Evolutionary conservation across 805 yeast genomes (phyloP).

Genomic region (Starmerella sirachaensis): DNA sequence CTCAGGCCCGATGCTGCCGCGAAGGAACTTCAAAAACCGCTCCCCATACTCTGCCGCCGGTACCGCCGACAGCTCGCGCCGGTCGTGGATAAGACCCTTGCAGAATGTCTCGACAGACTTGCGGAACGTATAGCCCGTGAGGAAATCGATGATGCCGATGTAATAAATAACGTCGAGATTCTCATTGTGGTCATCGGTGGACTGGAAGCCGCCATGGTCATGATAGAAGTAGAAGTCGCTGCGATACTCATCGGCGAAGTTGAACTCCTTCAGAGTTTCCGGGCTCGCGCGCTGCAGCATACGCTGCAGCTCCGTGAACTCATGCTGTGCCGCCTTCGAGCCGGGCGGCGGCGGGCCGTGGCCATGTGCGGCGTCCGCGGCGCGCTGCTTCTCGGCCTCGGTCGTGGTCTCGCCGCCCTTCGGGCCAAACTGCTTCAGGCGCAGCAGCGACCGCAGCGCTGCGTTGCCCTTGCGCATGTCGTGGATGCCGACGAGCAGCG

Average conservation of each 20-base stretch:
- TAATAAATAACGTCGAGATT: conserved; percentile 66
- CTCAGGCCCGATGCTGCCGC: conserved; percentile 21
- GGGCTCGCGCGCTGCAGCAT: conserved; percentile 28
- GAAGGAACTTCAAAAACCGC: conserved; percentile 63
- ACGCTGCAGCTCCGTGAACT: conserved; percentile 28
- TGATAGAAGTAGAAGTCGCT: conserved; percentile 49
- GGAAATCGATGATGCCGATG: conserved; percentile 86
- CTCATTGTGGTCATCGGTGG: conserved; percentile 51
- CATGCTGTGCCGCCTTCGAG: conserved; percentile 16
- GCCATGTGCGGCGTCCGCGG: conserved; percentile 11
- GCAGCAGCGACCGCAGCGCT: conserved; percentile 21
- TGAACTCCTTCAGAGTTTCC: conserved; percentile 26
- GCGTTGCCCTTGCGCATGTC: conserved; percentile 52
- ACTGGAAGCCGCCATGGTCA: conserved; percentile 74
- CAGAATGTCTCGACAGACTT: conserved; percentile 78
- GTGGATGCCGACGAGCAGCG: conserved; percentile 77
- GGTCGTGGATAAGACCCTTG: conserved; percentile 58
- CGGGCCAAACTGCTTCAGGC: conserved; percentile 23
- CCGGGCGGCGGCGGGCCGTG: background rate
- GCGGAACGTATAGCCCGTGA: conserved; percentile 48
- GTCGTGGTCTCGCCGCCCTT: conserved; percentile 6
- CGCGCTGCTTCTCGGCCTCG: conserved; percentile 9
- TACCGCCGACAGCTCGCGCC: conserved; percentile 68
- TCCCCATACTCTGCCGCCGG: conserved; percentile 88
- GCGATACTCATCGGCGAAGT: conserved; percentile 25